Evolutionary conservation across 1,139 yeast species (phyloP).

Genomic region (Candida pseudocylindracea): DNA sequence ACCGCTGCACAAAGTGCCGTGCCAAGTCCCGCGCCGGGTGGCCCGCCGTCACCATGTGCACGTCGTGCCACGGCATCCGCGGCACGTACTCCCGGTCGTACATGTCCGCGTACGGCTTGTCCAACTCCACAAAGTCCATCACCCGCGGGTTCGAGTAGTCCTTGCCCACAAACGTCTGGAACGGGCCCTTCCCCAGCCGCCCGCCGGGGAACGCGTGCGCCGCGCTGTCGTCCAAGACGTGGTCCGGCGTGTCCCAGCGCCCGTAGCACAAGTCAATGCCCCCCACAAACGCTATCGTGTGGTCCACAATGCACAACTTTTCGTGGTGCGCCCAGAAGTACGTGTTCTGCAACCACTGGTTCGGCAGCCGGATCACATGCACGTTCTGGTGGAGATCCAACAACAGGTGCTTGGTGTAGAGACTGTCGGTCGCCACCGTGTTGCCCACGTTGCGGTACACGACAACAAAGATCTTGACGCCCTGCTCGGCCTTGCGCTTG

Average conservation of each 20-base stretch:
- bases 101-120: slow-evolving; percentile 82
- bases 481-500: slow-evolving; percentile 81
- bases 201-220: too few relatives aligned
- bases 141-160: slow-evolving; percentile 94
- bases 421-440: slow-evolving; percentile 83
- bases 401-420: slow-evolving; percentile 85
- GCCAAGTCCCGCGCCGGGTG: slow-evolving; percentile 85
- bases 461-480: slow-evolving; percentile 82
- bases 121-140: slow-evolving; percentile 61
- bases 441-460: slow-evolving; percentile 91
- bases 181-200: slow-evolving; percentile 5
- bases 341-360: slow-evolving; percentile 81
- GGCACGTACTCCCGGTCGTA: slow-evolving; percentile 66
- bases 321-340: slow-evolving; percentile 99
- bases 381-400: slow-evolving; percentile 66
- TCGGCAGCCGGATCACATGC: slow-evolving; percentile 85
- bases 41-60: slow-evolving; percentile 92
- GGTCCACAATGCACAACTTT: slow-evolving; percentile 71
- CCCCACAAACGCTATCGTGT: slow-evolving; percentile 76
- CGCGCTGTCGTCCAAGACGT: slow-evolving; percentile 51
- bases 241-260: slow-evolving; percentile 92
- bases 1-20: slow-evolving; percentile 89
- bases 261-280: slow-evolving; percentile 95
- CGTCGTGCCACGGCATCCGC: slow-evolving; percentile 99
- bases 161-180: slow-evolving; percentile 84